These are phyloP conservation scores for Gynochthodes officinalis DNA, from an alignment of 257 asterid species.

Conservation along the genomic window DNA sequence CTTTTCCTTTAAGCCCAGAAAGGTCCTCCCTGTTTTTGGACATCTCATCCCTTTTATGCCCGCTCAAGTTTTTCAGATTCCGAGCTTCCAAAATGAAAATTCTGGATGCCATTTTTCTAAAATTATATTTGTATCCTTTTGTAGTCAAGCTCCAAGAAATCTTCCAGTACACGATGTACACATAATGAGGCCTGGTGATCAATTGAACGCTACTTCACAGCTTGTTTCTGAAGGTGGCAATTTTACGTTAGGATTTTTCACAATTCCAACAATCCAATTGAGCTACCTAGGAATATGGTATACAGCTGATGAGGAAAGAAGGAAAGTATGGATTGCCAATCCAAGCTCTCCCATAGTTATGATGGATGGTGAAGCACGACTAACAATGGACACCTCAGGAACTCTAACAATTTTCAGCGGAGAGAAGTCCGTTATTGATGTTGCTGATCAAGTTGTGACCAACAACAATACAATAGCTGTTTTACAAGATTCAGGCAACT, in stretches of 20 bases:
- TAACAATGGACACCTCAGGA: conserved; percentile 25
- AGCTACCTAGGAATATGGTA: conserved; percentile 34
- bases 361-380: neutral
- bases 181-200: conserved; percentile 29
- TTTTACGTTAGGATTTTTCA: conserved; percentile 37
- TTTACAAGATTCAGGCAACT: conserved; percentile 35
- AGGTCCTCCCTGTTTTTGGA: too few species aligned
- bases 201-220: conserved; percentile 22
- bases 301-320: neutral
- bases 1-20: too few species aligned
- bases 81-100: neutral
- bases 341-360: conserved; percentile 18
- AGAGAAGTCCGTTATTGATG: neutral
- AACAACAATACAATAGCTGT: conserved; percentile 24
- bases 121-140: neutral
- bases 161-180: neutral
- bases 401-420: conserved; percentile 18
- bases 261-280: too few species aligned
- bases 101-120: conserved; percentile 1
- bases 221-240: conserved; percentile 24
- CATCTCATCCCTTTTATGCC: neutral
- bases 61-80: neutral
- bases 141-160: neutral
- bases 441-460: conserved; percentile 1
- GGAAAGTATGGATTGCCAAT: conserved; percentile 41